Evolutionary conservation across 2,329 filamentous ascomycete genomes (phyloP), one percentile per base, ranked within the genome.

Genomic region (Exophiala spinifera): DNA sequence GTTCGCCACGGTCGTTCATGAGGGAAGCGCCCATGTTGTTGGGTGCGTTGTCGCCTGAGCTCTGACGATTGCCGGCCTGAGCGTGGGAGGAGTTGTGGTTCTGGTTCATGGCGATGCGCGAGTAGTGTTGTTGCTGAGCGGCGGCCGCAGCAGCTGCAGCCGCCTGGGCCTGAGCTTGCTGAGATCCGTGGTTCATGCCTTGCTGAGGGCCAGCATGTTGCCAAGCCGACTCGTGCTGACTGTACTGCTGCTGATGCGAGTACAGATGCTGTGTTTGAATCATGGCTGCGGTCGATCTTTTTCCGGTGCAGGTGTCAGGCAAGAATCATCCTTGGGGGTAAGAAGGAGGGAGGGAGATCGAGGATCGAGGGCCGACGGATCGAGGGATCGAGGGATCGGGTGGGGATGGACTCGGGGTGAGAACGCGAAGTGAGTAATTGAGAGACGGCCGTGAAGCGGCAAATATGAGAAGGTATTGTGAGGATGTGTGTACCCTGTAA

Each of bases 41-140:
- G 42, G 56, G 57, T 15, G 58, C 47, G 46, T 51, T 59, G 17
- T 63, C 63, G 28, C 48, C 58, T n/a, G 57, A 52, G 5, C 50
- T 34, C 53, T 60, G 61, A 8, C 61, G 55, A 42, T 56, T 59
- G 20, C 50, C 21, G 33, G 51, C 49, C 39, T 59, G 46, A 49
- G 43, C 47, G 47, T 60, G 56, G 13, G 60, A 53, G 4, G 51
- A 55, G 37, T 71, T 69, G 51, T 76, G 78, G 63, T 82, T 84
- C 84, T 85, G 61, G 33, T 78, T 84, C 65, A 81, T 80, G 43
- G 86, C 81, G 64, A 95, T 82, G 61, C 88, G 86, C 69, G 82
- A 87, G 73, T 89, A 91, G 69, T 86, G 79, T 64, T 77, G 74
- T 56, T 76, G 72, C 59, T 78, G 73, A 28, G 73, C 69, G 4